Evolutionary conservation across 176 grass and related monocot genomes (phyloP).

Genomic region (Triticum urartu): DNA sequence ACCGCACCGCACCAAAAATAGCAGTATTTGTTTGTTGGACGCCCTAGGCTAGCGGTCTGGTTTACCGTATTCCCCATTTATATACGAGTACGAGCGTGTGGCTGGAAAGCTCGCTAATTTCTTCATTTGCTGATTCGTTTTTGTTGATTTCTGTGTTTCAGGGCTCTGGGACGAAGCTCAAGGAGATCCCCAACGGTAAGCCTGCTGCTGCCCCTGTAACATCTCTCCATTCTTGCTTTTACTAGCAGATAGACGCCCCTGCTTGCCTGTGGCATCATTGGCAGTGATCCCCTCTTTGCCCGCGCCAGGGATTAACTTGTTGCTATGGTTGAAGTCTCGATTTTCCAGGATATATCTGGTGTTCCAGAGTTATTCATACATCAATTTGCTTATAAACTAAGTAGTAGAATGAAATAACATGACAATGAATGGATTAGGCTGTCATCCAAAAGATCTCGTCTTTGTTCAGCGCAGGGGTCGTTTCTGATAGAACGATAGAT

Average conservation of each 20-base stretch:
- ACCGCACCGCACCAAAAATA: background rate
- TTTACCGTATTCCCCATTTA: too few species aligned
- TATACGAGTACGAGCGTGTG: too few species aligned
- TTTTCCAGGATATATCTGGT: background rate
- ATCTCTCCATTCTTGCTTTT: background rate
- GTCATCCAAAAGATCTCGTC: background rate
- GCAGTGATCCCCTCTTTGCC: background rate
- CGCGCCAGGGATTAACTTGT: background rate
- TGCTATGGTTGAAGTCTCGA: background rate
- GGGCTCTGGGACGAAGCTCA: slow-evolving; percentile 93
- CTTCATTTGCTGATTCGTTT: background rate
- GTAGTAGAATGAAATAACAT: background rate
- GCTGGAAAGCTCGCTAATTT: background rate
- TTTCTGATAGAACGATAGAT: background rate
- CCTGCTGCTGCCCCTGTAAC: background rate
- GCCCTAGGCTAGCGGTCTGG: too few species aligned
- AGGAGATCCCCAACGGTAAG: slow-evolving; percentile 92
- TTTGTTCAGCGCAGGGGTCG: background rate
- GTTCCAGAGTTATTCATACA: background rate
- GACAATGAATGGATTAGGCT: background rate
- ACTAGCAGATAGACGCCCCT: background rate
- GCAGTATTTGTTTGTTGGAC: background rate
- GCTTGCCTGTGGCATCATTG: background rate
- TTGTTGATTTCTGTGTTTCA: slow-evolving; percentile 20
- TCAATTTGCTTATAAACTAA: background rate